Evolutionary conservation across 2,329 filamentous ascomycete genomes (phyloP), one percentile per base, ranked within the genome.

Genomic region (Chaetomium olivaceum): DNA sequence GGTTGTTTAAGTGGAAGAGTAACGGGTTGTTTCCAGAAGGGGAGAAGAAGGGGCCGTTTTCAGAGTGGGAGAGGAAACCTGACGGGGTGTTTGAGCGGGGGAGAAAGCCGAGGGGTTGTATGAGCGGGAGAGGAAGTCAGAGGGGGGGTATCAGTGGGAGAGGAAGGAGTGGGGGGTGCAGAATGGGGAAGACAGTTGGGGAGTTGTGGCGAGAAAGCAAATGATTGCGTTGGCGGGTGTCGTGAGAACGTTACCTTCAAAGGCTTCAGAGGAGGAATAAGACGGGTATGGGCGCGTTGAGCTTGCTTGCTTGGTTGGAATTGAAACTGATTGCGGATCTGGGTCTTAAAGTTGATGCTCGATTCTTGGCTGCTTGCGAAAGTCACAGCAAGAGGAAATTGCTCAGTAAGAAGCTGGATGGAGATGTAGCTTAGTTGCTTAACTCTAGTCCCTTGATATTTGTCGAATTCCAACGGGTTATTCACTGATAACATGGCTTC

Each of bases 1-100:
- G 71, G 1, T 60, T 79, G 33, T 78, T 78, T 68, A 71, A 73
- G 39, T 72, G 72, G 50, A 74, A 68, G 51, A 71, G 67, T 31
- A 71, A 73, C 51, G 72, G 70, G 16, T 71, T 36, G 67, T 27
- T 59, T 48, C 11, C 27, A 29, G 58, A 54, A 48, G 56, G 23
- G 25, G 59, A 43, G 27, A 29, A 29, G 27, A 29, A 29, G 27
- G 72, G 70, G 16, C 71, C 33, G 67, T 27, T 59, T 48, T 7
- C 27, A 29, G 58, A 54, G 52, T 56, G 23, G 25, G 59, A 43
- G 27, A 29, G 6, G 27, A 29, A 29, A 6, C 27, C 27, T 29
- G 27, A 29, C 27, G 27, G 27, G 27, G 3, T 6, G 27, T 29
- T 29, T 29, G 27, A 29, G 27, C 27, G 27, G 27, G 27, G 6